Base-by-base conservation (phyloP, 2,329 filamentous ascomycete genomes). In the Penicillium sclerotigenum region DNA sequence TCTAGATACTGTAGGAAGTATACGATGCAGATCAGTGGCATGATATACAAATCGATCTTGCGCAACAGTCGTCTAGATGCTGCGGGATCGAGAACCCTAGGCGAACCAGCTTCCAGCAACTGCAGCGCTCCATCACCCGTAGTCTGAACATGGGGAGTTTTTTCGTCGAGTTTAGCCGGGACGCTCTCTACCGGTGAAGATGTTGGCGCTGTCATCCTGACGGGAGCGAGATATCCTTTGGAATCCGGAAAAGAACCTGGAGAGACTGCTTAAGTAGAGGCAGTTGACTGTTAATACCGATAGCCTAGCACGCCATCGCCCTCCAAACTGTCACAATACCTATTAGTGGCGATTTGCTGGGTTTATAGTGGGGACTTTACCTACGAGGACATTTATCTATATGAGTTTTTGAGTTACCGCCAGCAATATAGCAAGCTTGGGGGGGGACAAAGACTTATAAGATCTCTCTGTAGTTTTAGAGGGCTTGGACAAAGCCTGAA, bases 1-100 rank as follows among this genome's bases (percentile, higher is more conserved):
- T 70, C 68, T 18, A 70, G 59, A 20, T 70, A 72, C 29, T 69
- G 65, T 7, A 71, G 53, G 38, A 70, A 64, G 47, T 69, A 71
- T 31, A 70, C 66, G 26, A 69, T 56, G 59, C 67, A 72, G 36
- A 72, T 67, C 1, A 67, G 55, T 11, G 69, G 69, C 50, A 70
- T 60, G 42, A 71, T 65, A 37, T 65, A 67, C 18, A 69, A 46
- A 40, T 71, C 68, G 36, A 70, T 65, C 52, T 68, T 71, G 47
- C 67, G 62, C 7, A 70, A 58, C 28, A 68, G 56, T 16, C 55
- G 61, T 34, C 33, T 36, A 16, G 57, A 58, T 9, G 59, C 47
- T 7, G 49, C 42, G 3, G 54, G 54, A 22, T 61, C 54, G 13
- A 59, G 18, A 3, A 29, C 33, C 13, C 54, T 41, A 14, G 36